These are phyloP conservation scores for Phallus indusiatus DNA, from an alignment of 768 basidiomycete species.

Conservation along the genomic window DNA sequence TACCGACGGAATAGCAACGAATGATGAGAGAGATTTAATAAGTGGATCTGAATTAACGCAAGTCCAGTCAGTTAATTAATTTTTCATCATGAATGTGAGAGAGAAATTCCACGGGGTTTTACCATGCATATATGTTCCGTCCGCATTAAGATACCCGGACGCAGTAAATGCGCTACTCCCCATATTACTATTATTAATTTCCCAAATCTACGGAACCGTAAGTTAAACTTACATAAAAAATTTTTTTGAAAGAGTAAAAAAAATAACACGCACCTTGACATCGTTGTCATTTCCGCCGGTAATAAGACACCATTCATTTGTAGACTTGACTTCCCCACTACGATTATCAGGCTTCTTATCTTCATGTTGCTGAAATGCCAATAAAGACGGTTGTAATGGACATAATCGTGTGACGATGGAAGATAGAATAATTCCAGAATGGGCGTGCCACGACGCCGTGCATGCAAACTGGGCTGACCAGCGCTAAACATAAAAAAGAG, in stretches of 20 bases:
- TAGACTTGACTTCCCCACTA: slow-evolving; percentile 62
- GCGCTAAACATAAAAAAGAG: slow-evolving; percentile 33
- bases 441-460: slow-evolving; percentile 73
- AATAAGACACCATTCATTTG: slow-evolving; percentile 36
- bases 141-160: neutral
- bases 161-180: slow-evolving; percentile 1
- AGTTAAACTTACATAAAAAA: slow-evolving; percentile 3
- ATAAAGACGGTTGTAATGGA: slow-evolving; percentile 8
- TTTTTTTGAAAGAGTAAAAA: neutral
- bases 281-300: slow-evolving; percentile 12
- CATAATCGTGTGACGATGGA: slow-evolving; percentile 43
- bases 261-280: neutral
- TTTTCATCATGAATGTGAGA: neutral
- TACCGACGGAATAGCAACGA: slow-evolving; percentile 82
- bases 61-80: neutral
- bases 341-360: slow-evolving; percentile 51
- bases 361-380: slow-evolving; percentile 20
- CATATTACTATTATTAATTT: slow-evolving; percentile 21
- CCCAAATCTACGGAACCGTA: slow-evolving; percentile 27
- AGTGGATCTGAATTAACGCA: slow-evolving; percentile 49
- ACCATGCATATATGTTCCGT: neutral
- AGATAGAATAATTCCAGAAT: slow-evolving; percentile 75
- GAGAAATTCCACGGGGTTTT: neutral
- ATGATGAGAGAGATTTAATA: slow-evolving; percentile 71
- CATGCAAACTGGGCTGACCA: slow-evolving; percentile 83